Conservation (phyloP, 352 stramenopile species). For the Halophytophthora polymorphica region DNA sequence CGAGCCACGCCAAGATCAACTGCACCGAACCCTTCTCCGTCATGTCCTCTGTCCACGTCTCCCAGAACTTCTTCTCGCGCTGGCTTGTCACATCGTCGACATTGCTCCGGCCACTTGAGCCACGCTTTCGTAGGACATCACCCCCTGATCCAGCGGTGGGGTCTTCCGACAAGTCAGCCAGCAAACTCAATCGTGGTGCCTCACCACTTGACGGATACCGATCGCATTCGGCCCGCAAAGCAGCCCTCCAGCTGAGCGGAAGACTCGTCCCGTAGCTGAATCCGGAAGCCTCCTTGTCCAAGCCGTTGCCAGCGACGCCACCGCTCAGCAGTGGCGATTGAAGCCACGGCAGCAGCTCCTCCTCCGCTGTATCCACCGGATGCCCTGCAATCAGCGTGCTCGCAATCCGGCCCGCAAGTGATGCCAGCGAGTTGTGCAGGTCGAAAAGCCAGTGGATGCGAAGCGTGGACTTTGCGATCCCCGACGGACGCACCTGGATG, state of each 20-base stretch:
- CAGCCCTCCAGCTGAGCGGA: conserved; percentile 34
- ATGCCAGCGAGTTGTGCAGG: conserved; percentile 71
- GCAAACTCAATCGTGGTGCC: conserved; percentile 2
- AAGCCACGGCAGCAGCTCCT: conserved; percentile 81
- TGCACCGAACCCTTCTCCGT: conserved; percentile 49
- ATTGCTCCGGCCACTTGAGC: conserved; percentile 16
- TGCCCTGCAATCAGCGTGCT: conserved; percentile 75
- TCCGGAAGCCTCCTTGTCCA: conserved; percentile 1
- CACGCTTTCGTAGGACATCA: conserved; percentile 14
- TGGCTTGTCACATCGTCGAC: conserved; percentile 18
- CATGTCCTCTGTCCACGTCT: conserved; percentile 57
- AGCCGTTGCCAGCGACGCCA: conserved; percentile 28
- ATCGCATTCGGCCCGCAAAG: conserved; percentile 29
- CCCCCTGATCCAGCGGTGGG: conserved; percentile 7
- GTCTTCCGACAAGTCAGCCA: conserved; percentile 6
- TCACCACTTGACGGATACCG: conserved; percentile 20
- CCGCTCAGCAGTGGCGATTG: conserved; percentile 80
- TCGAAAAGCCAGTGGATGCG: conserved; percentile 83
- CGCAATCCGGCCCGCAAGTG: conserved; percentile 60
- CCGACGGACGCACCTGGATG: conserved; percentile 67
- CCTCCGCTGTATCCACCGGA: conserved; percentile 71
- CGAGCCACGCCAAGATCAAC: conserved; percentile 71
- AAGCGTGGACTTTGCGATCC: conserved; percentile 74
- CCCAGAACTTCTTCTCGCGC: conserved; percentile 49
- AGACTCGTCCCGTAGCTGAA: neutral